These are phyloP conservation scores for Helicocarpus griseus DNA, from an alignment of 2,329 filamentous ascomycete species.

Conservation along the genomic window DNA sequence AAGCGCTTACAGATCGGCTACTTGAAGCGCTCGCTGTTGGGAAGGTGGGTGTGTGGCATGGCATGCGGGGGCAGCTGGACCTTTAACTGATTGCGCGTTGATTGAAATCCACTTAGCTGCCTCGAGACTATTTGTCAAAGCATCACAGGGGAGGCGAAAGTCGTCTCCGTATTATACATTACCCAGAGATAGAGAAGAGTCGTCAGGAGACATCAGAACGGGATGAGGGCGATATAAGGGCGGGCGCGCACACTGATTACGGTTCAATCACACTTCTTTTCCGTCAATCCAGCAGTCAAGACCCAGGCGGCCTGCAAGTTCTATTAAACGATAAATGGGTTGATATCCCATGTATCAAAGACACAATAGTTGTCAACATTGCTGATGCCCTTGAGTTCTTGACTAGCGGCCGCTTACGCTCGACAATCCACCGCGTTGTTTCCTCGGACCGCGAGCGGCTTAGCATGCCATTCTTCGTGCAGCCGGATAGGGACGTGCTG, in stretches of 20 bases:
- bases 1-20: not conserved
- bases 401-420: not conserved
- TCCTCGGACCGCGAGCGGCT: not conserved
- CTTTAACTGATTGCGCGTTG: not conserved
- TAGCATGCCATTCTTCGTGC: constrained; percentile 1
- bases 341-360: constrained; percentile 54
- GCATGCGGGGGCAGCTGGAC: too few relatives aligned
- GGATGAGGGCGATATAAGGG: constrained; percentile 54
- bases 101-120: not conserved
- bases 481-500: not conserved
- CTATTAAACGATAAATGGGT: constrained; percentile 52
- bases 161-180: not conserved
- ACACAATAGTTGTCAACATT: constrained; percentile 7
- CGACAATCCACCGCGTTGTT: not conserved
- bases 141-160: not conserved
- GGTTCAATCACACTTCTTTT: constrained; percentile 62
- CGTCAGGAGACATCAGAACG: not conserved
- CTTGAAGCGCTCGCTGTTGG: not conserved
- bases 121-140: not conserved
- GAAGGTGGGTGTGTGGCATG: not conserved
- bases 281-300: constrained; percentile 62
- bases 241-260: constrained; percentile 87
- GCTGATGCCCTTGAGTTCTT: not conserved
- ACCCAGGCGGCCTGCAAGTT: constrained; percentile 81
- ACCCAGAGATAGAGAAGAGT: not conserved